Conservation (phyloP, 108 stramenopile genomes). For the Parmales sp. region DNA sequence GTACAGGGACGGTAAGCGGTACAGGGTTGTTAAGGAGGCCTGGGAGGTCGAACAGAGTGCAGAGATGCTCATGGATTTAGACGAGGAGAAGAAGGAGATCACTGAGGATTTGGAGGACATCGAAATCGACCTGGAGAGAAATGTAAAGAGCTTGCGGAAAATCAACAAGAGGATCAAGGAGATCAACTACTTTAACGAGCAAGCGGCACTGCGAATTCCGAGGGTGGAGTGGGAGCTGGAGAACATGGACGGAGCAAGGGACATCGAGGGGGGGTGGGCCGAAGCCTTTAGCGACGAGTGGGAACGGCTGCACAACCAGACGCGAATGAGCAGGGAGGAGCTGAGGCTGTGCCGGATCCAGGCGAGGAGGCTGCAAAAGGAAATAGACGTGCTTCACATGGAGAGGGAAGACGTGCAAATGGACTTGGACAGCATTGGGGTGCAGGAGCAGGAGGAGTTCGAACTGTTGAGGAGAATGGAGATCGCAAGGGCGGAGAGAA, state of each 20-base stretch:
- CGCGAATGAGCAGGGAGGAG: constrained; percentile 2
- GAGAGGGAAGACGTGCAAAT: constrained; percentile 13
- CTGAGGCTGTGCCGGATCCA: neutral
- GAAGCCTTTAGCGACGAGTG: constrained; percentile 7
- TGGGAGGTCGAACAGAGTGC: constrained; percentile 14
- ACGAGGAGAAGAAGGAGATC: constrained; percentile 10
- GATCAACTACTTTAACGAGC: constrained; percentile 4
- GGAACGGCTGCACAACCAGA: constrained; percentile 11
- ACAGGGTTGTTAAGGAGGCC: constrained; percentile 10
- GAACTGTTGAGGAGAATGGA: neutral
- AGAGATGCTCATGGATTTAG: constrained; percentile 1
- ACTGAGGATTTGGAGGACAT: constrained; percentile 4
- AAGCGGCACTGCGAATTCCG: neutral
- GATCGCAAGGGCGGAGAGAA: constrained; percentile 4
- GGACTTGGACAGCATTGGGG: constrained; percentile 3
- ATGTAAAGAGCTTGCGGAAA: constrained; percentile 1
- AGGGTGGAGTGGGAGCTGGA: constrained; percentile 8
- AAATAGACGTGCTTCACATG: neutral
- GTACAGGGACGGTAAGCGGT: constrained; percentile 12
- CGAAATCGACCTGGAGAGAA: neutral
- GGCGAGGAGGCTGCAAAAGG: neutral
- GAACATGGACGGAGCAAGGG: neutral
- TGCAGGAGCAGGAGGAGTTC: constrained; percentile 7
- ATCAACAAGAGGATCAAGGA: constrained; percentile 4
- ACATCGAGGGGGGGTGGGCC: constrained; percentile 4